These are phyloP conservation scores for Akanthomyces lecanii DNA, from an alignment of 2,329 filamentous ascomycete species.

Conservation along the genomic window DNA sequence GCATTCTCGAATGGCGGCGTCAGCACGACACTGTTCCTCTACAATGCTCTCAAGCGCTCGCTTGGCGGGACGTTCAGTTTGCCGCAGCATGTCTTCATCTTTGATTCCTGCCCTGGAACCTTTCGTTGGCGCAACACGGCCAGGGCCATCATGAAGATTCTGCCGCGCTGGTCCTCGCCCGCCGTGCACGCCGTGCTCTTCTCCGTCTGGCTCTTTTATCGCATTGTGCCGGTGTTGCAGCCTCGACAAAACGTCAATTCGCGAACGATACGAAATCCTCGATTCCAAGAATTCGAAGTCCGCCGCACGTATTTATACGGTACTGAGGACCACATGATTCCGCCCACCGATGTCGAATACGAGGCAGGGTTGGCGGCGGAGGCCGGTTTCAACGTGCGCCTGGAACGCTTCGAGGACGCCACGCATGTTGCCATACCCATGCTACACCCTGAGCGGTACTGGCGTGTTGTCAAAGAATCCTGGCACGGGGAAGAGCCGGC, in stretches of 20 bases:
- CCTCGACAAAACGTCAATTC: slow-evolving; percentile 32
- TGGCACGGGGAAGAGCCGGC: slow-evolving; percentile 36
- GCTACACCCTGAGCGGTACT: slow-evolving; percentile 45
- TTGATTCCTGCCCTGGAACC: slow-evolving; percentile 34
- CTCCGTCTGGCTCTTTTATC: slow-evolving; percentile 29
- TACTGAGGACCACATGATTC: slow-evolving; percentile 44
- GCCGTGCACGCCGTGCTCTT: slow-evolving; percentile 33
- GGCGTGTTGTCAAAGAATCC: slow-evolving; percentile 41
- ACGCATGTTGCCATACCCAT: slow-evolving; percentile 49
- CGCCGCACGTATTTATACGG: slow-evolving; percentile 51
- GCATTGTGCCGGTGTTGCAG: slow-evolving; percentile 27
- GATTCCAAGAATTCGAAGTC: slow-evolving; percentile 34
- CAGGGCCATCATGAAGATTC: slow-evolving; percentile 34
- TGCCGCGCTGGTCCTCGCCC: slow-evolving; percentile 33
- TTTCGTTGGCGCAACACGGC: slow-evolving; percentile 37
- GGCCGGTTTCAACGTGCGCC: slow-evolving; percentile 38
- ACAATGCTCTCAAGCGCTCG: slow-evolving; percentile 30
- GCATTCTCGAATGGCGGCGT: slow-evolving; percentile 52
- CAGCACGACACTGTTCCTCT: slow-evolving; percentile 37
- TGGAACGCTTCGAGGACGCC: slow-evolving; percentile 44
- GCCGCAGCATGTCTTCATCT: slow-evolving; percentile 19
- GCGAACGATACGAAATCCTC: slow-evolving; percentile 34
- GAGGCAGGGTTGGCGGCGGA: slow-evolving; percentile 41
- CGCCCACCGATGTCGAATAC: slow-evolving; percentile 42
- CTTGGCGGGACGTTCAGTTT: slow-evolving; percentile 30